Evolutionary conservation across 139 green algal species (phyloP).

Genomic region (Haematococcus sp.): DNA sequence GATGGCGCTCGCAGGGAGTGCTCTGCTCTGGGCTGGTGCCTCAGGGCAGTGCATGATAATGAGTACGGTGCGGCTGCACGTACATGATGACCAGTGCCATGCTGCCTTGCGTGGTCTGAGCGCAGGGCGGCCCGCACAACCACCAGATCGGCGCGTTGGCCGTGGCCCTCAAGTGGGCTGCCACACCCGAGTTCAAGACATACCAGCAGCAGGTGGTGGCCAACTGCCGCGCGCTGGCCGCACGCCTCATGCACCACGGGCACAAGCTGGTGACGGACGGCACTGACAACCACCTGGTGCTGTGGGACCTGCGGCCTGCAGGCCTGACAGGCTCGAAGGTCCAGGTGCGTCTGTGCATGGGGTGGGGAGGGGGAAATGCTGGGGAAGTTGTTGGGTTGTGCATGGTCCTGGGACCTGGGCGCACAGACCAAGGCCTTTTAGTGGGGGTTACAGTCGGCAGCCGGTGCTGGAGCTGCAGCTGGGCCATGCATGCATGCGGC

Average conservation of each 20-base stretch:
- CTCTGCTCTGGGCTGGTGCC: too few species aligned
- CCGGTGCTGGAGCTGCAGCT: too few species aligned
- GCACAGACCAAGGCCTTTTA: too few species aligned
- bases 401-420: too few species aligned
- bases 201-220: constrained; percentile 79
- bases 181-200: constrained; percentile 82
- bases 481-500: too few species aligned
- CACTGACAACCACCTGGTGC: constrained; percentile 95
- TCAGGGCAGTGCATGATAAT: too few species aligned
- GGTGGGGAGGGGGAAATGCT: too few species aligned
- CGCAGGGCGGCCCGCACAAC: constrained; percentile 97
- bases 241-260: constrained; percentile 43
- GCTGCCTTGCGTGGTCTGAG: neutral
- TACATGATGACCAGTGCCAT: neutral
- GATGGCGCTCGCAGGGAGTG: too few species aligned
- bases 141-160: constrained; percentile 97
- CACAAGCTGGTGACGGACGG: constrained; percentile 85
- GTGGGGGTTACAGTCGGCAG: too few species aligned
- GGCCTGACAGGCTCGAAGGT: constrained; percentile 83
- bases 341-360: constrained; percentile 40
- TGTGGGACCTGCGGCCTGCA: constrained; percentile 83
- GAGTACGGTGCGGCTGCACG: too few species aligned
- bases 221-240: constrained; percentile 76
- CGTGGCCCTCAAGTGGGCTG: constrained; percentile 93
- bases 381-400: too few species aligned